Evolutionary conservation across 768 basidiomycete species (phyloP).

Genomic region (Termitomyces sp.): DNA sequence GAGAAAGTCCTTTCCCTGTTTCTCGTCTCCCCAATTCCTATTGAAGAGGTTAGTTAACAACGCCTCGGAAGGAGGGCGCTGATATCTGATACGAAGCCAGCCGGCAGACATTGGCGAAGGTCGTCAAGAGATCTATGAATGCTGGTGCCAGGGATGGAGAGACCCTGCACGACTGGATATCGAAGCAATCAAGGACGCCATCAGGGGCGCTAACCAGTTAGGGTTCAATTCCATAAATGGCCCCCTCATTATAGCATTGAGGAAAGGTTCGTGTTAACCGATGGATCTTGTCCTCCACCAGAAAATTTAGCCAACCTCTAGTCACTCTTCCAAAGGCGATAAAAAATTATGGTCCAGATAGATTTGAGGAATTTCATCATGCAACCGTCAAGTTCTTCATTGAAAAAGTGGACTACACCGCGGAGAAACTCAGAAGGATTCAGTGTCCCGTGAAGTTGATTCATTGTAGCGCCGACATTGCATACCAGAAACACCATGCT

Average conservation of each 20-base stretch:
- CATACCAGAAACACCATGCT: slow-evolving; percentile 23
- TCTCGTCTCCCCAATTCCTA: slow-evolving; percentile 29
- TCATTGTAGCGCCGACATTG: slow-evolving; percentile 30
- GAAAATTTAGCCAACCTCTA: slow-evolving; percentile 15
- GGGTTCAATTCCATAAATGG: slow-evolving; percentile 23
- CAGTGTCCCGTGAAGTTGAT: slow-evolving; percentile 27
- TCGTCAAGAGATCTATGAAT: slow-evolving; percentile 25
- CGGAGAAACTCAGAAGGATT: slow-evolving; percentile 20
- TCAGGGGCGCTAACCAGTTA: slow-evolving; percentile 16
- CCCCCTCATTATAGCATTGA: slow-evolving; percentile 21
- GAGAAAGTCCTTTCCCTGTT: slow-evolving; percentile 29
- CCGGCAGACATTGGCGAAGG: slow-evolving; percentile 27
- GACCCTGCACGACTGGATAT: slow-evolving; percentile 1
- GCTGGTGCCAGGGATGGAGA: slow-evolving; percentile 6
- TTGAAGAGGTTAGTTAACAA: slow-evolving; percentile 23
- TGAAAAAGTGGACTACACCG: slow-evolving; percentile 20
- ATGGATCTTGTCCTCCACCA: not conserved
- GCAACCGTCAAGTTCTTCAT: slow-evolving; percentile 27
- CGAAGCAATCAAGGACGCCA: slow-evolving; percentile 1
- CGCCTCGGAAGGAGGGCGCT: not conserved
- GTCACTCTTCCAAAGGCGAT: slow-evolving; percentile 17
- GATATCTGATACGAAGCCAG: slow-evolving; percentile 13
- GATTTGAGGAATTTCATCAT: slow-evolving; percentile 24
- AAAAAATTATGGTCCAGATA: slow-evolving; percentile 19
- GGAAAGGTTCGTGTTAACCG: not conserved